Conservation (phyloP, 257 asterid genomes). For the Solanum chmielewskii region DNA sequence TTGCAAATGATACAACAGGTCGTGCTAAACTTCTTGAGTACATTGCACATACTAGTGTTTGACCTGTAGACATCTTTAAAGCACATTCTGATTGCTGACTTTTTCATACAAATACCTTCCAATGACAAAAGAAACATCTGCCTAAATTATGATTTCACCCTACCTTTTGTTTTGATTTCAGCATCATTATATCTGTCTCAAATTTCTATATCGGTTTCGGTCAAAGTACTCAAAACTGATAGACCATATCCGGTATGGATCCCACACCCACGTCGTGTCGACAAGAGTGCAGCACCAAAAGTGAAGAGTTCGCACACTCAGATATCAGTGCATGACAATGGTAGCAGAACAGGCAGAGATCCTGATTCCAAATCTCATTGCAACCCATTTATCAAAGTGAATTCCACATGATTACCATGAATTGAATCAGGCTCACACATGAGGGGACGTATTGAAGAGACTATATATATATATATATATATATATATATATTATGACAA, state of each 20-base stretch:
- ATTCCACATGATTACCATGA: neutral
- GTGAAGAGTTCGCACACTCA: neutral
- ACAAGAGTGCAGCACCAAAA: neutral
- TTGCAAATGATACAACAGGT: neutral
- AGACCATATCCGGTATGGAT: neutral
- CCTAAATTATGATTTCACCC: neutral
- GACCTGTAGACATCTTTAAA: neutral
- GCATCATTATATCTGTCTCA: neutral
- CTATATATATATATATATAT: neutral
- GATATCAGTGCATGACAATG: neutral
- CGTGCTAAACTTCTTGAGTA: neutral
- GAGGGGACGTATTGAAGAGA: neutral
- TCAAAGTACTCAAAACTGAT: neutral
- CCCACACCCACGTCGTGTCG: neutral
- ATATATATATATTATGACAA: too few relatives aligned
- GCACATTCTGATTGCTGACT: neutral
- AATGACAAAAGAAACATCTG: neutral
- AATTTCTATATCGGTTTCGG: neutral
- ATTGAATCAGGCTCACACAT: neutral
- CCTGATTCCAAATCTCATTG: neutral
- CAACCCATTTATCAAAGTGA: neutral
- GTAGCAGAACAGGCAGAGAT: neutral
- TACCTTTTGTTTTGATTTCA: neutral
- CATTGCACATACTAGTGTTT: neutral
- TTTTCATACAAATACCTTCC: neutral